Evolutionary conservation across 73 alveolate genomes (phyloP).

Genomic region (Breviolum minutum): DNA sequence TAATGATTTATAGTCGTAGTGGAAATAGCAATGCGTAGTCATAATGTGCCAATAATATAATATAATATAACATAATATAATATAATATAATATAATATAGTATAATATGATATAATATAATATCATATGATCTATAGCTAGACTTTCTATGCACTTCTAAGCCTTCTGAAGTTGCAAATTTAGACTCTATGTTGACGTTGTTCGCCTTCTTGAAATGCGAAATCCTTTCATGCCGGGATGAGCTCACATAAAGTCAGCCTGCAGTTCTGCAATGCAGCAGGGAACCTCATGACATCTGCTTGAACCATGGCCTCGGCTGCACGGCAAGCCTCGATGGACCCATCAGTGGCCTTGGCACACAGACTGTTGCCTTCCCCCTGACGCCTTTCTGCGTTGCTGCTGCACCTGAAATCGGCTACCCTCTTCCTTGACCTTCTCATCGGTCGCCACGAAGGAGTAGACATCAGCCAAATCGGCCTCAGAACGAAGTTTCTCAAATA

Average conservation of each 20-base stretch:
- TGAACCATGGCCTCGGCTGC: slow-evolving; percentile 39
- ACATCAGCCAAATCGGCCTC: slow-evolving; percentile 58
- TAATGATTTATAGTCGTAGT: too few relatives aligned
- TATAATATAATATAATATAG: too few relatives aligned
- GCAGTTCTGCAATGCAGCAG: neutral
- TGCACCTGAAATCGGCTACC: slow-evolving; percentile 44
- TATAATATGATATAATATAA: too few relatives aligned
- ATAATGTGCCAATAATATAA: too few relatives aligned
- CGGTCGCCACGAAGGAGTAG: slow-evolving; percentile 74
- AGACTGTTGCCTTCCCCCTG: neutral
- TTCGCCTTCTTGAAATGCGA: neutral
- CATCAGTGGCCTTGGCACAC: slow-evolving; percentile 27
- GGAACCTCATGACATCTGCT: neutral
- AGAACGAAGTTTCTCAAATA: neutral
- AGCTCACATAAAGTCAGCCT: slow-evolving; percentile 74
- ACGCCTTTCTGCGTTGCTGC: neutral
- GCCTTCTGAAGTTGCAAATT: neutral
- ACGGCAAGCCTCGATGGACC: slow-evolving; percentile 82
- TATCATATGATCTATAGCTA: neutral
- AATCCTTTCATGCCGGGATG: neutral
- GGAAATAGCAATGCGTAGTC: too few relatives aligned
- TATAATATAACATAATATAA: neutral
- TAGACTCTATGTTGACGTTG: too few relatives aligned
- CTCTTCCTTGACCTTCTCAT: slow-evolving; percentile 57
- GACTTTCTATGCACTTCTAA: neutral